These are phyloP conservation scores for Lipomyces japonicus DNA, from an alignment of 805 yeast genomes.

Conservation along the genomic window DNA sequence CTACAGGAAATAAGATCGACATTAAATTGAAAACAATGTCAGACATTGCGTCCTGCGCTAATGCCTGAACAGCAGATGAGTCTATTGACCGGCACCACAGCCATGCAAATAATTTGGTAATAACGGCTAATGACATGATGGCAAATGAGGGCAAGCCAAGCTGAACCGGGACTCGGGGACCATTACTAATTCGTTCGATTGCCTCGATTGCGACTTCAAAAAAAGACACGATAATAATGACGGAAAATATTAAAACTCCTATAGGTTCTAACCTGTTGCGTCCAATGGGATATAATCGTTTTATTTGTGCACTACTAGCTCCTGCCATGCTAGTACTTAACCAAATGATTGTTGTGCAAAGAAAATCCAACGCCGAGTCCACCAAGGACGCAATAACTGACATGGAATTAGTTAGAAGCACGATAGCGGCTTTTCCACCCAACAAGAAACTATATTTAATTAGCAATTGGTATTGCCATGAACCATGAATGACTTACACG, in stretches of 20 bases:
- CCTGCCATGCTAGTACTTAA: constrained; percentile 11
- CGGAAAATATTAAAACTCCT: constrained; percentile 68
- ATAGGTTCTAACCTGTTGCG: constrained; percentile 64
- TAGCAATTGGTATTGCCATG: neutral
- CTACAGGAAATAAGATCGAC: constrained; percentile 64
- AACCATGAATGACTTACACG: constrained; percentile 37
- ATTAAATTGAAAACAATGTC: constrained; percentile 64
- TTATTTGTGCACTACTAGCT: neutral
- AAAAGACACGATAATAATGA: constrained; percentile 66
- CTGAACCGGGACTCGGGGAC: constrained; percentile 38
- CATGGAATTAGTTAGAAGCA: constrained; percentile 61
- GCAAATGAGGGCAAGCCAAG: constrained; percentile 49
- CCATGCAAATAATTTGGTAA: constrained; percentile 58
- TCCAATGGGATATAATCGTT: neutral
- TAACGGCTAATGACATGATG: constrained; percentile 63
- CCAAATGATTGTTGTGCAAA: constrained; percentile 69
- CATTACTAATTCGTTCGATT: neutral
- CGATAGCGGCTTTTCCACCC: constrained; percentile 55
- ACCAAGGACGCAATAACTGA: constrained; percentile 74
- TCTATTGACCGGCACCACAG: constrained; percentile 57
- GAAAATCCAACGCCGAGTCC: constrained; percentile 67
- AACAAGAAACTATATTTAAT: constrained; percentile 7
- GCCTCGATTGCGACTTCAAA: constrained; percentile 68
- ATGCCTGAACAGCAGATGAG: constrained; percentile 68
- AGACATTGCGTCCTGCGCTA: constrained; percentile 78